Percentiles rank a stretch among this genome's conserved stretches.
phyloP scores from a whole-genome alignment of 768 basidiomycete species.

The Trametes elegans region DNA sequence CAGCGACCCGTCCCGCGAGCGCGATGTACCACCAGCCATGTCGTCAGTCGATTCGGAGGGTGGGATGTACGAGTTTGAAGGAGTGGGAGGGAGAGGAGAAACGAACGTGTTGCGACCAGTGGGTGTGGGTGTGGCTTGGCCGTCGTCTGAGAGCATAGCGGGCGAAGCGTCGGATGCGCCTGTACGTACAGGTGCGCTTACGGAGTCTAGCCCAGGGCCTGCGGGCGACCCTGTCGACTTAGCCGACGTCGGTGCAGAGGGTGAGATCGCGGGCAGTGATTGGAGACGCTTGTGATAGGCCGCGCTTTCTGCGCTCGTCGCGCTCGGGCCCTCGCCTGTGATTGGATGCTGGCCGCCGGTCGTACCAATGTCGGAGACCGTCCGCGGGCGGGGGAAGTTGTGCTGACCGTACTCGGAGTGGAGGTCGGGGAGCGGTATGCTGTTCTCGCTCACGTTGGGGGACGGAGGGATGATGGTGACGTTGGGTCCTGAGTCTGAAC shows the following conservation, averaged over 20 bases:
- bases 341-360: constrained; percentile 3
- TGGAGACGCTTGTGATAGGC: constrained; percentile 13
- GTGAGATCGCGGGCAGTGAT: constrained; percentile 14
- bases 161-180: not conserved
- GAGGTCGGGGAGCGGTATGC: constrained; percentile 11
- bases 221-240: constrained; percentile 8
- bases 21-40: constrained; percentile 15
- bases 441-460: constrained; percentile 24
- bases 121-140: constrained; percentile 25
- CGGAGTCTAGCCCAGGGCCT: not conserved
- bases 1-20: constrained; percentile 7
- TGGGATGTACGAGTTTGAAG: constrained; percentile 14
- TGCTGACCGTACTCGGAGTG: not conserved
- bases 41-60: constrained; percentile 18
- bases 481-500: constrained; percentile 27
- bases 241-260: constrained; percentile 8
- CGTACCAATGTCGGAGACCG: constrained; percentile 2
- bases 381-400: not conserved
- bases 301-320: constrained; percentile 1
- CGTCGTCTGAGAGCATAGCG: constrained; percentile 20
- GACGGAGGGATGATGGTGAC: constrained; percentile 36
- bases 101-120: constrained; percentile 22
- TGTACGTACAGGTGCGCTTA: not conserved
- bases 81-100: constrained; percentile 14
- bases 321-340: not conserved